Conservation (phyloP, 306 rosid genomes). For the Vigna trinervia region DNA sequence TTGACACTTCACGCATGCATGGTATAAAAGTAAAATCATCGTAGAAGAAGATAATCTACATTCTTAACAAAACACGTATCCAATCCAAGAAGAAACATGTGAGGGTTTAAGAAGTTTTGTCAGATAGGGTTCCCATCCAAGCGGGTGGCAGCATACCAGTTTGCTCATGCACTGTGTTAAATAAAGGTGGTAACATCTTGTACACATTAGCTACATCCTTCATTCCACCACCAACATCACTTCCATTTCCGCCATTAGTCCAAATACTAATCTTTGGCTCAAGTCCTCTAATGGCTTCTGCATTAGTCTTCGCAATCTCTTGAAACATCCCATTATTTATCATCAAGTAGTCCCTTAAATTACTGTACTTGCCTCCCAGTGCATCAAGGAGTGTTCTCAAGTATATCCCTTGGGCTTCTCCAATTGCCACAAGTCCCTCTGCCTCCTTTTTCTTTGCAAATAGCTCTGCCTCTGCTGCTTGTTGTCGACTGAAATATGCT, state of each 20-base stretch:
- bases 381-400: slow-evolving; percentile 44
- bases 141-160: slow-evolving; percentile 54
- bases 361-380: slow-evolving; percentile 34
- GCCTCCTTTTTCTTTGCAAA: slow-evolving; percentile 48
- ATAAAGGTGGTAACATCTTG: slow-evolving; percentile 52
- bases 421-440: slow-evolving; percentile 47
- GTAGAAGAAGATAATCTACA: no score
- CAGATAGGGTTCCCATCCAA: slow-evolving; percentile 47
- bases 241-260: slow-evolving; percentile 21
- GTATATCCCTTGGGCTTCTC: slow-evolving; percentile 40
- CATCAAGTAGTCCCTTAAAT: slow-evolving; percentile 50
- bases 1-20: no score
- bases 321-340: slow-evolving; percentile 44
- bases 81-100: neutral
- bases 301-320: slow-evolving; percentile 50
- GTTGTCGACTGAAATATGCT: slow-evolving; percentile 39
- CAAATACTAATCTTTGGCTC: slow-evolving; percentile 52
- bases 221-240: slow-evolving; percentile 2
- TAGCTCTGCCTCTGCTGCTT: slow-evolving; percentile 47
- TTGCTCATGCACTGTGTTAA: slow-evolving; percentile 50
- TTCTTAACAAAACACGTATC: neutral
- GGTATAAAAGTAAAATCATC: no score
- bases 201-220: slow-evolving; percentile 48
- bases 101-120: neutral
- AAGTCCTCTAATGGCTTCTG: slow-evolving; percentile 50